phyloP scores from a whole-genome alignment of 352 stramenopile genomes.

The Plasmopara muralis region DNA sequence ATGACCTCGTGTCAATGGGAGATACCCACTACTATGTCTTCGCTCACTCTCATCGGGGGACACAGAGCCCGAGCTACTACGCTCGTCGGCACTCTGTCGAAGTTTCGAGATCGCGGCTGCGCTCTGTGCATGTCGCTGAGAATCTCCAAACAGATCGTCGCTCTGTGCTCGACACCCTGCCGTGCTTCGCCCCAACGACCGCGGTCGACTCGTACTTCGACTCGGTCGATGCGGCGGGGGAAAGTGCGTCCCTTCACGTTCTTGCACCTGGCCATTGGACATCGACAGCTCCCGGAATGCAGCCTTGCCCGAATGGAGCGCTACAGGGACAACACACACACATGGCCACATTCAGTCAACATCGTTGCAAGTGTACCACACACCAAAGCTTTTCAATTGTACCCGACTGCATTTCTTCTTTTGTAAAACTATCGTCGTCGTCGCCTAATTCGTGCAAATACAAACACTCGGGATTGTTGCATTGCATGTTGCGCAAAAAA shows the following conservation, averaged over 20 bases:
- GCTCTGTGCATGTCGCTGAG: constrained; percentile 67
- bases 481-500: constrained; percentile 87
- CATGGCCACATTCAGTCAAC: no score
- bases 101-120: constrained; percentile 65
- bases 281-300: constrained; percentile 59
- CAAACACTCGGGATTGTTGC: constrained; percentile 92
- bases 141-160: constrained; percentile 28
- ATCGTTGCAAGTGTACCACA: no score
- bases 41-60: constrained; percentile 15
- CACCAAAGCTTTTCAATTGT: constrained; percentile 4
- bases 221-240: constrained; percentile 35
- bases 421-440: constrained; percentile 91
- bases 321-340: constrained; percentile 16
- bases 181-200: constrained; percentile 15
- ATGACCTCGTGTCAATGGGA: constrained; percentile 18
- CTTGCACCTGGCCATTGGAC: constrained; percentile 32
- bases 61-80: constrained; percentile 21
- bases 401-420: constrained; percentile 90
- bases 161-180: constrained; percentile 25
- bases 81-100: constrained; percentile 28
- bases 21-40: constrained; percentile 20
- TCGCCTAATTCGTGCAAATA: constrained; percentile 92
- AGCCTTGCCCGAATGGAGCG: constrained; percentile 66
- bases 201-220: constrained; percentile 11
- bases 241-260: constrained; percentile 51